Conservation (phyloP, 208 protist species). For the Naegleria fowleri region DNA sequence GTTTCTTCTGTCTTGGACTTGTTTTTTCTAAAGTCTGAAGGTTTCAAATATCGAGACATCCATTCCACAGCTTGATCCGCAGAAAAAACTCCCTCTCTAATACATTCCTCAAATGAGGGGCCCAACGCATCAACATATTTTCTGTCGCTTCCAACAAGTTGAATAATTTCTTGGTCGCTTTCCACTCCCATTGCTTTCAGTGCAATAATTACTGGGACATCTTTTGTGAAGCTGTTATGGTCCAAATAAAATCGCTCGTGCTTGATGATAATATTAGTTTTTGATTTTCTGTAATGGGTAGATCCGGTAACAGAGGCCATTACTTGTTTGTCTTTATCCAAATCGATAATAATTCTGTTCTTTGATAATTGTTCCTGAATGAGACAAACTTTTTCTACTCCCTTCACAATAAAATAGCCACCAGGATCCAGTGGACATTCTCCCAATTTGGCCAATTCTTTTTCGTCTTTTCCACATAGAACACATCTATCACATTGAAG, state of each 20-base stretch:
- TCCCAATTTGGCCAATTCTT: slow-evolving; percentile 83
- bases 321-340: slow-evolving; percentile 52
- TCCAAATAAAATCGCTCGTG: slow-evolving; percentile 89
- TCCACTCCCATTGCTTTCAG: slow-evolving; percentile 96
- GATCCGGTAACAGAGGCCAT: slow-evolving; percentile 53
- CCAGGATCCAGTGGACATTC: slow-evolving; percentile 98
- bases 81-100: slow-evolving; percentile 74
- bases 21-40: neutral
- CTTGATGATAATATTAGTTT: slow-evolving; percentile 83
- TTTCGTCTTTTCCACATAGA: slow-evolving; percentile 71
- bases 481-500: slow-evolving; percentile 94
- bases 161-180: slow-evolving; percentile 96
- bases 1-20: slow-evolving; percentile 56
- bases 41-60: slow-evolving; percentile 48
- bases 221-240: slow-evolving; percentile 96
- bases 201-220: slow-evolving; percentile 92
- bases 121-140: slow-evolving; percentile 62
- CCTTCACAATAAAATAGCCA: slow-evolving; percentile 99
- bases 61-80: slow-evolving; percentile 87
- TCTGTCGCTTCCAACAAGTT: slow-evolving; percentile 86
- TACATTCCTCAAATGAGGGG: slow-evolving; percentile 77
- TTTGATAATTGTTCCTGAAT: slow-evolving; percentile 93
- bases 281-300: slow-evolving; percentile 75
- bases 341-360: slow-evolving; percentile 96
- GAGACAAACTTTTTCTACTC: slow-evolving; percentile 95